A percentile compares a stretch with the other conserved stretches of the same genome.
Evolutionary conservation across 495 filamentous ascomycete genomes (phyloP).

Genomic region (Rhypophila decipiens): DNA sequence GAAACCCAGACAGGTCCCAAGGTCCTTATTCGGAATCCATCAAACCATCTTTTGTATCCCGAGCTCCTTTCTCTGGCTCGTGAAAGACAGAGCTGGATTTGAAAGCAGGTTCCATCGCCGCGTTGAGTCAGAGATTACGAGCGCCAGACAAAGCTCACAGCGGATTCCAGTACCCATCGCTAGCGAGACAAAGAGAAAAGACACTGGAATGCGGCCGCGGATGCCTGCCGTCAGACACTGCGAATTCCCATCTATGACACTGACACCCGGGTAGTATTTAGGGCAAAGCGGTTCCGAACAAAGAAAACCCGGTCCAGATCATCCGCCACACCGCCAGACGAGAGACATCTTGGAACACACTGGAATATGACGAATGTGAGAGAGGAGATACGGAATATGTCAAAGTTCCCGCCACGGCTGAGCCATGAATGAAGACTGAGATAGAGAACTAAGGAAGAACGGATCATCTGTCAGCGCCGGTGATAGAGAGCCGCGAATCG

Average conservation of each 20-base stretch:
- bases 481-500: neutral
- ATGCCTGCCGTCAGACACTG: neutral
- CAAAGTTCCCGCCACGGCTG: neutral
- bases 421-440: neutral
- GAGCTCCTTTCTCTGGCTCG: constrained; percentile 8
- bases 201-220: neutral
- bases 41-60: constrained; percentile 15
- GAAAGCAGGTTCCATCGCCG: constrained; percentile 14
- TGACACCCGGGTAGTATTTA: neutral
- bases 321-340: neutral
- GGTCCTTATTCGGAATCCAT: neutral
- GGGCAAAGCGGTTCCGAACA: neutral
- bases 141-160: constrained; percentile 22
- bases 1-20: no score
- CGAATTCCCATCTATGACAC: no score
- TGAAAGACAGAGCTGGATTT: constrained; percentile 11
- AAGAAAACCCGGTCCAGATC: neutral
- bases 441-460: neutral
- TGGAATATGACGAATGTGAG: neutral
- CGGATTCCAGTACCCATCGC: neutral
- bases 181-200: neutral
- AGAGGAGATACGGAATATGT: no score
- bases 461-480: neutral
- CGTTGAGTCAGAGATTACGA: constrained; percentile 21
- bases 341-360: neutral